A percentile compares a stretch with the other conserved stretches of the same genome.
Evolutionary conservation across 139 green algal species (phyloP).

Genomic region (Chlorella ohadii): DNA sequence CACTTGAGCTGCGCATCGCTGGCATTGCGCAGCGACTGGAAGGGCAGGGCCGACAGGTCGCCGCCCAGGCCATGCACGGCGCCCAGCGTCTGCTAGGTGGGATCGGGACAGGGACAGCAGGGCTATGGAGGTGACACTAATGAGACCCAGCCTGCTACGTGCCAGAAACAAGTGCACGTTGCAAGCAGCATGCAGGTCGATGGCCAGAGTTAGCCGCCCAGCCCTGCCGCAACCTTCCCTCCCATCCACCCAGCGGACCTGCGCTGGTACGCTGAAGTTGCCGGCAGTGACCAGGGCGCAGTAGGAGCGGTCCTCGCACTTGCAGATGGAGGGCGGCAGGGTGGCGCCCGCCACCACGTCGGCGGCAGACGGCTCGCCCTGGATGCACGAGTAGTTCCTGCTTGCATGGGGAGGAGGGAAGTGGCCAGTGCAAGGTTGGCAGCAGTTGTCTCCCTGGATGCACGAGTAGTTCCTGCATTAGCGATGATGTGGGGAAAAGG

Average conservation of each 20-base stretch:
- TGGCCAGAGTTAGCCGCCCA: too few species aligned
- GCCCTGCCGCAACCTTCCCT: not conserved
- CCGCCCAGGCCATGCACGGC: conserved; percentile 4
- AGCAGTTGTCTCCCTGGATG: too few species aligned
- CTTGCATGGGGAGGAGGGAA: not conserved
- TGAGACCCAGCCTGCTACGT: too few species aligned
- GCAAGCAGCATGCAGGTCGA: too few species aligned
- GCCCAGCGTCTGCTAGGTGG: not conserved
- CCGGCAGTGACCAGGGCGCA: conserved; percentile 18
- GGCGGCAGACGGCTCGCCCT: conserved; percentile 12
- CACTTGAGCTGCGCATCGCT: conserved; percentile 10
- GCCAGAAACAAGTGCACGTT: too few species aligned
- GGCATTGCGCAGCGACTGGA: conserved; percentile 28
- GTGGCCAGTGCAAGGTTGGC: too few species aligned
- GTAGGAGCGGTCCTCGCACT: conserved; percentile 21
- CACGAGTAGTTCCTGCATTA: too few species aligned
- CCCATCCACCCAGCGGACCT: not conserved
- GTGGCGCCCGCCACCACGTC: conserved; percentile 4
- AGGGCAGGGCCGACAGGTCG: conserved; percentile 38
- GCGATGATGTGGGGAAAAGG: too few species aligned
- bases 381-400: conserved; percentile 39
- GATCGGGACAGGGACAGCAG: too few species aligned
- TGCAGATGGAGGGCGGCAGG: conserved; percentile 23
- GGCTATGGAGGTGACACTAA: too few species aligned
- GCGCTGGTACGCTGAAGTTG: conserved; percentile 1